Evolutionary conservation across 306 rosid species (phyloP), one percentile per base, ranked within the genome.

Genomic region (Cucumis cinereus): DNA sequence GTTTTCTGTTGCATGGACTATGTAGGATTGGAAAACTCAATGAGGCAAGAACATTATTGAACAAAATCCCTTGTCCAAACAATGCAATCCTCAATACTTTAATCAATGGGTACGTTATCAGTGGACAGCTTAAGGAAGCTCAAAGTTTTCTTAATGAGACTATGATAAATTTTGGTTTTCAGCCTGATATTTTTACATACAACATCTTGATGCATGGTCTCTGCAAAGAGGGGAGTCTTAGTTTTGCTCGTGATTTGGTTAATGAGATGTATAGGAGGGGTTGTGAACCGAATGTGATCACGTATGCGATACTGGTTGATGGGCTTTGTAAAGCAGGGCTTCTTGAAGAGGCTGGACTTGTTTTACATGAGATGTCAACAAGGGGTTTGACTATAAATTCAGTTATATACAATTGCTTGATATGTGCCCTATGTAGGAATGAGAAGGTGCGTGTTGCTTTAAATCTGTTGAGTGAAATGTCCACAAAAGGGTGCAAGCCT

Each of bases 361-460:
- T 93, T 81, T 82, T 93, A 83, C 80, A 86, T 77, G 83, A 85
- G 88, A 93, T 93, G 97, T 79, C 85, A 63, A 79, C 77, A 45
- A 83, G 87, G 83, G 97, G 93, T 75, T 68, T 91, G 33, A 75
- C 78, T 73, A 81, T 90, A 73, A 90, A 90, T 83, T 86, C 89
- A 3, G 91, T 91, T 28, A 92, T 97, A 54, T 90, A 90, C 87
- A 93, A 91, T 81, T 83, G 91, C 87, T 82, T 90, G 83, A 91
- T 91, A 61, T 80, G 77, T 78, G 84, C 94, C 63, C 76, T 90
- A 12, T 91, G 93, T 76, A 91, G 90, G 72, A 72, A 82, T 45
- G 87, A 86, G 67, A 86, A 84, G 80, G 83, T 90, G 74, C 78
- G 85, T 63, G 89, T 84, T 74, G 97, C 98, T 68, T 70, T 85